A percentile compares a stretch with the other conserved stretches of the same genome.
Conservation (phyloP, 2,329 filamentous ascomycete species). For the Verticillium tricorpus region DNA sequence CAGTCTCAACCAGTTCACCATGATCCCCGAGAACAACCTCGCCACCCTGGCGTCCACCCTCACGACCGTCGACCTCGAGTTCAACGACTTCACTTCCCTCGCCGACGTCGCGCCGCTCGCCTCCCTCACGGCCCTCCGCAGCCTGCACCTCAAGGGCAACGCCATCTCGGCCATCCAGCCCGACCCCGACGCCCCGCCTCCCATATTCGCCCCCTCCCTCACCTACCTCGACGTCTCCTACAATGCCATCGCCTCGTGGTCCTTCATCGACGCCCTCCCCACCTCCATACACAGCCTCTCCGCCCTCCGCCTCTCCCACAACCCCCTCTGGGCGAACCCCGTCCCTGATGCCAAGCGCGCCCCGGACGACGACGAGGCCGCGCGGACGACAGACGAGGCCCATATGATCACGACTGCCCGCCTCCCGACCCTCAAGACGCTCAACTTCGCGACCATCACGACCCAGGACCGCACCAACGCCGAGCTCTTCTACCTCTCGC, state of each 20-base stretch:
- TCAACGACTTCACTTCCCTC: slow-evolving; percentile 62
- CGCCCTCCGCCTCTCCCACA: slow-evolving; percentile 76
- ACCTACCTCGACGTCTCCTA: slow-evolving; percentile 69
- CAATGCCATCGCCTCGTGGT: slow-evolving; percentile 66
- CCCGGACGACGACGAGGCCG: slow-evolving; percentile 36
- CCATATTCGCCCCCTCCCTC: slow-evolving; percentile 50
- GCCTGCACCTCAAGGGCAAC: slow-evolving; percentile 73
- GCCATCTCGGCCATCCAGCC: slow-evolving; percentile 46
- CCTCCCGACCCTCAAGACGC: slow-evolving; percentile 57
- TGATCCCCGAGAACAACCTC: slow-evolving; percentile 38
- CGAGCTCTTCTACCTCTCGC: slow-evolving; percentile 87
- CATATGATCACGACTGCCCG: slow-evolving; percentile 86
- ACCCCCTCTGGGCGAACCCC: slow-evolving; percentile 69
- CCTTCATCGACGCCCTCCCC: slow-evolving; percentile 66
- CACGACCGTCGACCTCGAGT: slow-evolving; percentile 64
- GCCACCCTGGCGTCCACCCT: slow-evolving; percentile 44
- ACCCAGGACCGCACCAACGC: slow-evolving; percentile 75
- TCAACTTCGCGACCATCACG: slow-evolving; percentile 73
- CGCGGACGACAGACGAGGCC: slow-evolving; percentile 65
- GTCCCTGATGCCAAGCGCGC: slow-evolving; percentile 40
- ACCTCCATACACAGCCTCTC: slow-evolving; percentile 66
- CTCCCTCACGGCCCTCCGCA: slow-evolving; percentile 46
- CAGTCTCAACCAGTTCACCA: slow-evolving; percentile 53
- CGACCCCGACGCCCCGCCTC: slow-evolving; percentile 21
- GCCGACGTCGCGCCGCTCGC: slow-evolving; percentile 52